A percentile compares a stretch with the other conserved stretches of the same genome.
These are phyloP conservation scores for Irpex sp. DNA, from an alignment of 1,284 basidiomycete genomes.

Conservation along the genomic window DNA sequence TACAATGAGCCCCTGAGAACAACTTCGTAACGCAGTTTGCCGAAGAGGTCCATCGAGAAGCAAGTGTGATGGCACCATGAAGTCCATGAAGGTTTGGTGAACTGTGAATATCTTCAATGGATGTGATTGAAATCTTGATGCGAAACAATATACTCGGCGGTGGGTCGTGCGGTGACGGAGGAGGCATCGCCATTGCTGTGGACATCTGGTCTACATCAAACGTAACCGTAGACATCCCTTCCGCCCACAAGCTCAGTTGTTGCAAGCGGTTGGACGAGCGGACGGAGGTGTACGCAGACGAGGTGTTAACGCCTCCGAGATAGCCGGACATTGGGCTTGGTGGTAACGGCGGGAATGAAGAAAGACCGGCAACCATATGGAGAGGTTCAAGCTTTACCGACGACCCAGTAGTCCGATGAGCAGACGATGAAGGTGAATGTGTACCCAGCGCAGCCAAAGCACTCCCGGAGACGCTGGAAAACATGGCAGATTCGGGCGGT, in stretches of 20 bases:
- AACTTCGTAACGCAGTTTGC: slow-evolving; percentile 62
- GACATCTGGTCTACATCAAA: slow-evolving; percentile 49
- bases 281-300: slow-evolving; percentile 5
- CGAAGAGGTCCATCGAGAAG: slow-evolving; percentile 43
- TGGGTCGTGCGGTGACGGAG: slow-evolving; percentile 25
- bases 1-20: slow-evolving; percentile 44
- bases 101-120: slow-evolving; percentile 44
- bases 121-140: slow-evolving; percentile 47
- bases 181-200: slow-evolving; percentile 24
- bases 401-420: slow-evolving; percentile 9
- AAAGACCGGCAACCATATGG: slow-evolving; percentile 25
- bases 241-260: slow-evolving; percentile 45
- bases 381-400: slow-evolving; percentile 29
- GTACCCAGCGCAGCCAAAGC: slow-evolving; percentile 10
- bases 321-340: slow-evolving; percentile 16
- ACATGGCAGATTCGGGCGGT: slow-evolving; percentile 1
- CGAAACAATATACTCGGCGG: slow-evolving; percentile 38
- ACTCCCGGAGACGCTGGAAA: slow-evolving; percentile 5
- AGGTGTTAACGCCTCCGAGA: slow-evolving; percentile 1
- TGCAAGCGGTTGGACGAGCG: slow-evolving; percentile 20
- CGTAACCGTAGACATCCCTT: slow-evolving; percentile 60
- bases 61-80: slow-evolving; percentile 51
- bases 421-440: slow-evolving; percentile 15
- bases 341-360: slow-evolving; percentile 25
- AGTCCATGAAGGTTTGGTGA: slow-evolving; percentile 58